phyloP scores from a whole-genome alignment of 495 filamentous ascomycete species.

The Aspergillus sclerotiicarbonarius region DNA sequence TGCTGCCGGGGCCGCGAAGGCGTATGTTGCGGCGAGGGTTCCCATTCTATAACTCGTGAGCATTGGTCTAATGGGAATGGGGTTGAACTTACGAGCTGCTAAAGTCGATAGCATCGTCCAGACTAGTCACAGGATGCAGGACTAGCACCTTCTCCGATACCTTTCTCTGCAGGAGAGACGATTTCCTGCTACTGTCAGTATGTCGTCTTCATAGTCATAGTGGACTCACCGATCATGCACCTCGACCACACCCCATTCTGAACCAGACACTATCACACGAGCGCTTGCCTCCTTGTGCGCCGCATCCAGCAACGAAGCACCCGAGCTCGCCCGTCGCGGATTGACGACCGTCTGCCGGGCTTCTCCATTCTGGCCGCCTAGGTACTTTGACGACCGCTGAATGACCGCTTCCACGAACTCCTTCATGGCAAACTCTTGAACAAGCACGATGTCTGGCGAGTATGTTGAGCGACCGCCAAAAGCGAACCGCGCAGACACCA shows the following conservation, averaged over 20 bases:
- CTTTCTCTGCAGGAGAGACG: constrained; percentile 27
- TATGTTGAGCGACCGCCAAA: constrained; percentile 51
- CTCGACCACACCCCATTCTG: constrained; percentile 32
- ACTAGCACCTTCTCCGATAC: constrained; percentile 32
- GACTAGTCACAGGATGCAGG: constrained; percentile 35
- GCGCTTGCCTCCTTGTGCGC: constrained; percentile 23
- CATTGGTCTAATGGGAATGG: neutral
- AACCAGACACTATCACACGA: constrained; percentile 28
- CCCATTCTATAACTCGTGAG: constrained; percentile 18
- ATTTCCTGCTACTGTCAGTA: constrained; percentile 18
- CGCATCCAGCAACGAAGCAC: constrained; percentile 21
- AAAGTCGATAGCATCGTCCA: constrained; percentile 49
- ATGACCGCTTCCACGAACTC: constrained; percentile 46
- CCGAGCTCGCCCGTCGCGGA: constrained; percentile 14
- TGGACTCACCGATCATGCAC: constrained; percentile 27
- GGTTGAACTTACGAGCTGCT: constrained; percentile 23
- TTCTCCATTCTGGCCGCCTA: constrained; percentile 31
- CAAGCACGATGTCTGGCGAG: constrained; percentile 53
- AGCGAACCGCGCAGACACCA: constrained; percentile 48
- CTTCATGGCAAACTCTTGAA: constrained; percentile 55
- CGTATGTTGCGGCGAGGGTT: constrained; percentile 45
- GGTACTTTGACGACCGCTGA: constrained; percentile 32
- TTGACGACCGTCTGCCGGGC: constrained; percentile 15
- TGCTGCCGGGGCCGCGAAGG: constrained; percentile 44
- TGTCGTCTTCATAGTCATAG: neutral